Evolutionary conservation across 148 eudicot species (phyloP).

Genomic region (Persicaria maculosa): DNA sequence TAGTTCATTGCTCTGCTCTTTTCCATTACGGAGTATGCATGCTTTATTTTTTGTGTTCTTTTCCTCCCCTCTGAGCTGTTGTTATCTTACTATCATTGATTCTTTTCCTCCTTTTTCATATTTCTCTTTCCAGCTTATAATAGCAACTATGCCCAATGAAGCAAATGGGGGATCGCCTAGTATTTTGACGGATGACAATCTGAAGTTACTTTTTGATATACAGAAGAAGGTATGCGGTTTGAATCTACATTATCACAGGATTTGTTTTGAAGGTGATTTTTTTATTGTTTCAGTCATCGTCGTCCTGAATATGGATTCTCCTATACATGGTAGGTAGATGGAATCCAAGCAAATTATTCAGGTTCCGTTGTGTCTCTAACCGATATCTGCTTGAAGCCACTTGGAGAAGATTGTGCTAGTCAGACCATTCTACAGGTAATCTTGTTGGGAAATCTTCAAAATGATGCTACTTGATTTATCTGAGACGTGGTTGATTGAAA

Average conservation of each 20-base stretch:
- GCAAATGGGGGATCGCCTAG: conserved; percentile 50
- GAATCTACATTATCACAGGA: background rate
- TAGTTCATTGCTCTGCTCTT: background rate
- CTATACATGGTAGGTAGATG: conserved; percentile 66
- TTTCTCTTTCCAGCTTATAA: conserved; percentile 53
- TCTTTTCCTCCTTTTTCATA: background rate
- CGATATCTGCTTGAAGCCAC: conserved; percentile 97
- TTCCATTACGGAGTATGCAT: background rate
- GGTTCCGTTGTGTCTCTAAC: conserved; percentile 63
- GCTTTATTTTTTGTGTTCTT: background rate
- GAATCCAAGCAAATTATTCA: conserved; percentile 66
- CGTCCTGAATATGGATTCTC: conserved; percentile 3
- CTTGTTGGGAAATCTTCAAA: background rate
- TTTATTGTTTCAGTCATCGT: background rate
- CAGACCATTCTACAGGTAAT: conserved; percentile 92
- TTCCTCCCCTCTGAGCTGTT: background rate
- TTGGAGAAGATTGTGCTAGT: conserved; percentile 96
- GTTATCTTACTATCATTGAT: background rate
- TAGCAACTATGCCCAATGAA: conserved; percentile 60
- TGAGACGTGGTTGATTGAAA: background rate
- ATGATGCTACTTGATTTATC: background rate
- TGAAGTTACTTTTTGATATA: conserved; percentile 79
- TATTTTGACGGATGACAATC: conserved; percentile 72
- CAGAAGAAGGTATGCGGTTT: conserved; percentile 65
- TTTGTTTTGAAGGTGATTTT: background rate